phyloP scores from a whole-genome alignment of 768 basidiomycete species.

The Tulasnella calospora region DNA sequence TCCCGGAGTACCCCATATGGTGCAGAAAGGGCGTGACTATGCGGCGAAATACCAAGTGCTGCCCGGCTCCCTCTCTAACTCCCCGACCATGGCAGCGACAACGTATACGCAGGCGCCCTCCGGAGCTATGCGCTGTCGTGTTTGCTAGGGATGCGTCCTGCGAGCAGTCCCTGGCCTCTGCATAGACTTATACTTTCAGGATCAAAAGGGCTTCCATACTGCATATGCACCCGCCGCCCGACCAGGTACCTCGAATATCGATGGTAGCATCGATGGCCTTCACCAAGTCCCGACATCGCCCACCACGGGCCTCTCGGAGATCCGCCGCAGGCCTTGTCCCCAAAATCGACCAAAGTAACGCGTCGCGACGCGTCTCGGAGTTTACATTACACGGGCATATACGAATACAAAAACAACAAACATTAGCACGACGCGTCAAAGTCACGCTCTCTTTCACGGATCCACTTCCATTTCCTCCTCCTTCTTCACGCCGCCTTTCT shows the following conservation, averaged over 20 bases:
- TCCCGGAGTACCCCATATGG: conserved; percentile 5
- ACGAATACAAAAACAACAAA: conserved; percentile 1
- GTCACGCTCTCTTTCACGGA: background rate
- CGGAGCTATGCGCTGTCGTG: background rate
- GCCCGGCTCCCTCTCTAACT: background rate
- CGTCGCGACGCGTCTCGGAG: background rate
- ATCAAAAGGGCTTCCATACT: background rate
- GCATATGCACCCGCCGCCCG: background rate
- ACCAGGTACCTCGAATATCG: background rate
- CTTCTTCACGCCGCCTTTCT: conserved; percentile 13
- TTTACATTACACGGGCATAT: background rate
- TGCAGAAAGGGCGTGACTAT: background rate
- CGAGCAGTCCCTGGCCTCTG: background rate
- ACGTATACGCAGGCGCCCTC: background rate
- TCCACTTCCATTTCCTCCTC: conserved; percentile 20
- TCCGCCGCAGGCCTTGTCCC: background rate
- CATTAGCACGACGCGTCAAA: background rate
- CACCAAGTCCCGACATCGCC: background rate
- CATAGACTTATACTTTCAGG: background rate
- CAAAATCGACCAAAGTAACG: background rate
- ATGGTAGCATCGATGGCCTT: conserved; percentile 1
- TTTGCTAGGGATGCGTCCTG: background rate
- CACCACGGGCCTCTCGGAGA: background rate
- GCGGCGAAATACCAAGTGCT: background rate
- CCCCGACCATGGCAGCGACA: background rate